phyloP scores from a whole-genome alignment of 2,329 filamentous ascomycete genomes.

The Colletotrichum cordylinicola region DNA sequence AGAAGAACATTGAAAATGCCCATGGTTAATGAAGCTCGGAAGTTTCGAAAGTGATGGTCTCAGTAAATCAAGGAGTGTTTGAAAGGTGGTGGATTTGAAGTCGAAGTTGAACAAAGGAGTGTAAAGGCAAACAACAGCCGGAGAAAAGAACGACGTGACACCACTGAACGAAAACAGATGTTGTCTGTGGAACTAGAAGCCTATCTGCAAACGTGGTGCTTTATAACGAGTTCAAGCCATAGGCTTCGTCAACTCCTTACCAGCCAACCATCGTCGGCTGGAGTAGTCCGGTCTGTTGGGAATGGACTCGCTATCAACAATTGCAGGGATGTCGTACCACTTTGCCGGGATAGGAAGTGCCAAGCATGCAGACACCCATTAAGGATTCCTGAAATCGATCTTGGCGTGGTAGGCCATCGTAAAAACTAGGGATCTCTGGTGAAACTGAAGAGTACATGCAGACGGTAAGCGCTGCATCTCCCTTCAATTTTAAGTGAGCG shows the following conservation, averaged over 20 bases:
- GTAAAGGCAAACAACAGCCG: not conserved
- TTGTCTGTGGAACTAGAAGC: not conserved
- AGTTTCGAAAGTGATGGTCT: accelerated
- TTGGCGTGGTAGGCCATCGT: not conserved
- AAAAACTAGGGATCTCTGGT: not conserved
- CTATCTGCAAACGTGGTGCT: not conserved
- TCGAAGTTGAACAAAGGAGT: not conserved
- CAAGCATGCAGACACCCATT: not conserved
- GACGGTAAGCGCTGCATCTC: not conserved
- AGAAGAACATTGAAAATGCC: not conserved
- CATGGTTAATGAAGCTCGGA: not conserved
- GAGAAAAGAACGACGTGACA: not conserved
- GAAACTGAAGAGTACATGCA: not conserved
- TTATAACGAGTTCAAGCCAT: not conserved
- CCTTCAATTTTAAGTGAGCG: not conserved
- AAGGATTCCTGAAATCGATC: not conserved
- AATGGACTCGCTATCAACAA: not conserved
- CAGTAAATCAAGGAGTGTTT: not conserved
- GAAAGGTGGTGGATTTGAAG: not conserved
- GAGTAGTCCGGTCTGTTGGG: not conserved
- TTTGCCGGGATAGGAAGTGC: not conserved
- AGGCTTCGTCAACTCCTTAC: not conserved
- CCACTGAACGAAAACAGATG: not conserved
- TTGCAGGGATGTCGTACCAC: not conserved
- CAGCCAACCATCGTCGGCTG: not conserved